Conservation (phyloP, 805 yeast species). For the Ogataea minuta region DNA sequence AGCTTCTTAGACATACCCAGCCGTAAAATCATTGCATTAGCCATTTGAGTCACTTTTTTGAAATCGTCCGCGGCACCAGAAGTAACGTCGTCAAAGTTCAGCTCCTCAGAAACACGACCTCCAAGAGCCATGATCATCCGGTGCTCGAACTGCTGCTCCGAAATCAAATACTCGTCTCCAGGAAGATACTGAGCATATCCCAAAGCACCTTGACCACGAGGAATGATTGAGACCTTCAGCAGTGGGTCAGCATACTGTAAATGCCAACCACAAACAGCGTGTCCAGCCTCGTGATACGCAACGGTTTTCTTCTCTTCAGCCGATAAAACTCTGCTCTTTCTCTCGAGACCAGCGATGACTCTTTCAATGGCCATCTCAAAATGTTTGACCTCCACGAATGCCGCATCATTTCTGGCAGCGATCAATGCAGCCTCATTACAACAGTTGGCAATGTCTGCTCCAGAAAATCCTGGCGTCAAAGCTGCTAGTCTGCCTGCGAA, state of each 20-base stretch:
- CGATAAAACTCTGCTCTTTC: slow-evolving; percentile 77
- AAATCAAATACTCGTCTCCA: slow-evolving; percentile 80
- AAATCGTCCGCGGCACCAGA: slow-evolving; percentile 97
- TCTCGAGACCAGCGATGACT: slow-evolving; percentile 94
- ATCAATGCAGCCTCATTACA: slow-evolving; percentile 97
- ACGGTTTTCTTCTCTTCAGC: slow-evolving; percentile 87
- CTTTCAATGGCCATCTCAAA: slow-evolving; percentile 97
- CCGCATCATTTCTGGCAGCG: slow-evolving; percentile 82
- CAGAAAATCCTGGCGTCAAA: slow-evolving; percentile 95
- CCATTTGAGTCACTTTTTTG: slow-evolving; percentile 92
- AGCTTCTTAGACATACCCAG: slow-evolving; percentile 88
- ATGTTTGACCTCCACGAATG: slow-evolving; percentile 69
- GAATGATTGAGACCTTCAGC: slow-evolving; percentile 92
- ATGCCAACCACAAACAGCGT: slow-evolving; percentile 98
- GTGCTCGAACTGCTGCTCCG: slow-evolving; percentile 70
- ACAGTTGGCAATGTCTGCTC: slow-evolving; percentile 97
- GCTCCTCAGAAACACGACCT: slow-evolving; percentile 94
- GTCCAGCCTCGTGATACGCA: slow-evolving; percentile 99
- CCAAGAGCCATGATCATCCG: slow-evolving; percentile 97
- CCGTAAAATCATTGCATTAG: slow-evolving; percentile 86
- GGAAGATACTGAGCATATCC: slow-evolving; percentile 98
- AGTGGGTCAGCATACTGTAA: slow-evolving; percentile 89
- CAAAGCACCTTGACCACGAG: slow-evolving; percentile 94
- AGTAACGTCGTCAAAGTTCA: slow-evolving; percentile 88
- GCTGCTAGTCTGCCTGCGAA: slow-evolving; percentile 90